Evolutionary conservation across 2,329 filamentous ascomycete species (phyloP).

Genomic region (Fusarium paranaense): DNA sequence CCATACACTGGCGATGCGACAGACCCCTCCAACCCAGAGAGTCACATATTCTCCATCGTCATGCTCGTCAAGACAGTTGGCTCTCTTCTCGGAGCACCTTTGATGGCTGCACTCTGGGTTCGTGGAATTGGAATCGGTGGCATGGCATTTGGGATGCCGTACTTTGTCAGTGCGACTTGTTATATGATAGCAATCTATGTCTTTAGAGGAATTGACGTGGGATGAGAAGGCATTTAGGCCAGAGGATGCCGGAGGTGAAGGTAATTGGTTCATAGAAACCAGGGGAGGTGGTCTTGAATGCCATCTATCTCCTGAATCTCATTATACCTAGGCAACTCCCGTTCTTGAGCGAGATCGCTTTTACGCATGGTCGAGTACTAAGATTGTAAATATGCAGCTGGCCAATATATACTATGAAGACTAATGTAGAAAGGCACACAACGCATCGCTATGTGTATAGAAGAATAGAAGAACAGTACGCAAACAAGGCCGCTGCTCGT

Average conservation of each 20-base stretch:
- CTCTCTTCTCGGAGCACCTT: constrained; percentile 59
- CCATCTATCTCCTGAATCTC: too few relatives aligned
- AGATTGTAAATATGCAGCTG: background rate
- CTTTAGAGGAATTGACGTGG: constrained; percentile 20
- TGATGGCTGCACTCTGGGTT: constrained; percentile 62
- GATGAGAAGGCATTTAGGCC: background rate
- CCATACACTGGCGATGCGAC: background rate
- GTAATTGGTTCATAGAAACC: background rate
- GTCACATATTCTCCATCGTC: constrained; percentile 61
- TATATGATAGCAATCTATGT: constrained; percentile 37
- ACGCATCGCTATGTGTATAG: background rate
- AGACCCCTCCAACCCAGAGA: constrained; percentile 46
- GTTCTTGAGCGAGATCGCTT: background rate
- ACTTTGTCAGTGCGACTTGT: constrained; percentile 39
- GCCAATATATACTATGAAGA: background rate
- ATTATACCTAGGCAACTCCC: too few relatives aligned
- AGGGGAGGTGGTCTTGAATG: fast-evolving
- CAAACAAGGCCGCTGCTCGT: too few relatives aligned
- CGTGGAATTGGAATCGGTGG: constrained; percentile 55
- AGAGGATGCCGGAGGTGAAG: background rate
- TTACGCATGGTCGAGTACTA: background rate
- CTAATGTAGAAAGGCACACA: background rate
- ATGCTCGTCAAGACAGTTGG: constrained; percentile 63
- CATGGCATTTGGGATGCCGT: constrained; percentile 39
- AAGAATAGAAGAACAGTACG: background rate